Base-by-base conservation (phyloP, 192 early-diverging fungal species). In the Backusella parvicylindrica region DNA sequence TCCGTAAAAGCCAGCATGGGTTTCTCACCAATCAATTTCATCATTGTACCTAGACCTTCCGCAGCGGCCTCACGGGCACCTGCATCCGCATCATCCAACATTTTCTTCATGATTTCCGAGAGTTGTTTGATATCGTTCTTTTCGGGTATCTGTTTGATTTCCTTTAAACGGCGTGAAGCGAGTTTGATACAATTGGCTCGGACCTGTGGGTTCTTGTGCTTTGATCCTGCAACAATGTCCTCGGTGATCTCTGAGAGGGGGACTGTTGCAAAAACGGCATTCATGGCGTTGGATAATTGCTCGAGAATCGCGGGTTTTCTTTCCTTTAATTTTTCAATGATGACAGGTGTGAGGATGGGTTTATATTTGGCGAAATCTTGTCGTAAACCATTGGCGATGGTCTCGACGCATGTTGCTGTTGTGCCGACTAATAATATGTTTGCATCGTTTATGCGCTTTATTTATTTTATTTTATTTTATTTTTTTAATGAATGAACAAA, bases 261-360 rank as follows among this genome's bases (percentile, higher is more conserved):
- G 35, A 92, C 87, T 5, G 91, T 85, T 18, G 84, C 81, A 77
- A 93, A 97, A 7, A 95, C 92, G 7, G 95, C 95, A 75, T 97
- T 95, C n/a, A 95, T 77, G 1, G 94, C 93, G 16, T 81, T 81
- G 9, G 91, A 76, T 1, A 99, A 79, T 7, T 95, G 91, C 31
- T 99, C 97, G 4, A 98, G 77, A 11, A 98, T 95, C 1, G 88
- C 88, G 49, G 90, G 85, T 78, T 99, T 99, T 71, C 96, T 93
- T 80, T 99, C 98, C 79, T 99, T 99, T 12, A 95, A 86, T 75
- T 93, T 94, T 84, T 98, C 98, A 36, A 99, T 84, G 28, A 97
- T 80, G 12, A 93, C 92, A 8, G 81, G 75, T 30, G 90, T 71
- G 7, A 94, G 92, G 63, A 92, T 84, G 9, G 83, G 69, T 63